These are phyloP conservation scores for Lachnellula arida DNA, from an alignment of 2,329 filamentous ascomycete genomes.

Conservation along the genomic window DNA sequence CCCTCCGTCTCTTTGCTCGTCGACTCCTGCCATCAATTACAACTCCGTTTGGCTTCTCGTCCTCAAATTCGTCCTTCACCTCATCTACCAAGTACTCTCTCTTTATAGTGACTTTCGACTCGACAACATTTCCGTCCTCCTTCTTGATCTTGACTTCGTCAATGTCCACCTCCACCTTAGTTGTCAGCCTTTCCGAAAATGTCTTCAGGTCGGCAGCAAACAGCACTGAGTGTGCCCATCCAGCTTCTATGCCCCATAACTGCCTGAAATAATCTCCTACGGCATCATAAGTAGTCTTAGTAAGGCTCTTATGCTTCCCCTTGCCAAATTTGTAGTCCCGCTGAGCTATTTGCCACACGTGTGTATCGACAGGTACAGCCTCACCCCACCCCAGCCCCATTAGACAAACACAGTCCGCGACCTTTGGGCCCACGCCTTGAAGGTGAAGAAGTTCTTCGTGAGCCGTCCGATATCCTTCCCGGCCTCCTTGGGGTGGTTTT, in stretches of 20 bases:
- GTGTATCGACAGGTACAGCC: constrained; percentile 92
- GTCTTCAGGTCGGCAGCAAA: constrained; percentile 89
- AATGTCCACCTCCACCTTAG: constrained; percentile 44
- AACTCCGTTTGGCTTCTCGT: constrained; percentile 14
- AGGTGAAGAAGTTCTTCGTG: constrained; percentile 75
- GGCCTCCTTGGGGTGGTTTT: constrained; percentile 45
- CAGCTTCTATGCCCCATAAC: constrained; percentile 89
- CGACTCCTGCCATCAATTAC: constrained; percentile 20
- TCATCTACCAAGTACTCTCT: constrained; percentile 18
- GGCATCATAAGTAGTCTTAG: constrained; percentile 81
- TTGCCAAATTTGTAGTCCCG: constrained; percentile 91
- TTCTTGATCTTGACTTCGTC: constrained; percentile 35
- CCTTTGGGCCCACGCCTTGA: constrained; percentile 91
- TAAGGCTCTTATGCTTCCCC: constrained; percentile 77
- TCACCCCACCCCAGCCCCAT: constrained; percentile 97
- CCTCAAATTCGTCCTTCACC: constrained; percentile 18
- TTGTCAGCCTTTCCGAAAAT: constrained; percentile 61
- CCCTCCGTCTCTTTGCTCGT: constrained; percentile 25
- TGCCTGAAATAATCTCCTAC: constrained; percentile 84
- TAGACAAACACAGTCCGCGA: constrained; percentile 91
- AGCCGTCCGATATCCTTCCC: constrained; percentile 64
- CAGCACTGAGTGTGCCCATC: constrained; percentile 95
- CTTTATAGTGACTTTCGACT: constrained; percentile 22
- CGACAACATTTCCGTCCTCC: constrained; percentile 21
- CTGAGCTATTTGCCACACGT: constrained; percentile 98